Evolutionary conservation across 1,139 yeast genomes (phyloP).

Genomic region (Debaryomycetaceae sp.): DNA sequence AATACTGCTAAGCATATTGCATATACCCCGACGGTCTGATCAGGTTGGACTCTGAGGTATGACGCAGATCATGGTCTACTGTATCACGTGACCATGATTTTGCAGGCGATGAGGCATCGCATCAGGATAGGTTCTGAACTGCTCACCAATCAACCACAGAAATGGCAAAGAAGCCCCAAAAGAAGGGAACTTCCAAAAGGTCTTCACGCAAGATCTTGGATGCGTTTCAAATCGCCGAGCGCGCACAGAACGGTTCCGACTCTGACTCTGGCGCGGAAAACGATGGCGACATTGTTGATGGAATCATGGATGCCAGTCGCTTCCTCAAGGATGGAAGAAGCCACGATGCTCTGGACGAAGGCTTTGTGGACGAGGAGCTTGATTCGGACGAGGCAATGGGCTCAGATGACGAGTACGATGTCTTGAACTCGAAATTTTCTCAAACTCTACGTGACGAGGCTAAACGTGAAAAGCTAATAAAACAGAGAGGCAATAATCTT

Average conservation of each 20-base stretch:
- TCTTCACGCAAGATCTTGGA: constrained; percentile 28
- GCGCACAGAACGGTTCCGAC: constrained; percentile 17
- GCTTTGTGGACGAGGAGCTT: constrained; percentile 53
- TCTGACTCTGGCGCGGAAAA: constrained; percentile 6
- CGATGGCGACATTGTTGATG: constrained; percentile 21
- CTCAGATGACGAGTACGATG: constrained; percentile 65
- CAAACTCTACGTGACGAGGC: constrained; percentile 53
- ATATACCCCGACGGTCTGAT: too few species aligned
- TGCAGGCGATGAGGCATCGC: neutral
- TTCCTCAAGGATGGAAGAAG: constrained; percentile 14
- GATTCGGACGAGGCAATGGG: constrained; percentile 74
- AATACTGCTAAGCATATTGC: too few species aligned
- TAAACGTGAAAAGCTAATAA: constrained; percentile 21
- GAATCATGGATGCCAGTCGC: constrained; percentile 33
- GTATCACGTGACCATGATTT: too few species aligned
- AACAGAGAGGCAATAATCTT: constrained; percentile 7
- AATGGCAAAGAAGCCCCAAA: constrained; percentile 8
- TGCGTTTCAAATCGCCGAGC: constrained; percentile 38
- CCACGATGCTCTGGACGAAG: constrained; percentile 19
- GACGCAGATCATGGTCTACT: too few species aligned
- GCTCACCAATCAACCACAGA: neutral
- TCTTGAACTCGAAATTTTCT: constrained; percentile 54
- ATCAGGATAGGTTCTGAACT: neutral
- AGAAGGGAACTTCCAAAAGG: constrained; percentile 18
- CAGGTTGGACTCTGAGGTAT: too few species aligned